Evolutionary conservation across 163 green algal species (phyloP), one percentile per base, ranked within the genome.

Genomic region (Volvox carteri): DNA sequence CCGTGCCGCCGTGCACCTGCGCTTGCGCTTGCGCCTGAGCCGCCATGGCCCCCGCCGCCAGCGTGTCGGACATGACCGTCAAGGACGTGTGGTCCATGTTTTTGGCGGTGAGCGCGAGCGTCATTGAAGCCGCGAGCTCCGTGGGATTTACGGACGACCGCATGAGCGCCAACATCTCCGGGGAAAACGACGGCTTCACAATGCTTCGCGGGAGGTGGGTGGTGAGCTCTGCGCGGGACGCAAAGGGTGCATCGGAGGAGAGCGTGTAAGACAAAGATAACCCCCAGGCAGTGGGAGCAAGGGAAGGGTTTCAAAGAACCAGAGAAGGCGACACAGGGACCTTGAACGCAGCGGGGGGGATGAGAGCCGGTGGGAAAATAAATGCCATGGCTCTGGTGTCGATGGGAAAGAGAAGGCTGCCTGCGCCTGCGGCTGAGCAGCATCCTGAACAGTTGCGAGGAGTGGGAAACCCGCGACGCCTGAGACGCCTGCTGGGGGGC

Each of bases 81-180:
- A 79, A 16, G 14, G 68, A 5, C 4, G 39, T 33, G 37, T 44
- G 68, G 83, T 88, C 83, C 83, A 88, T 88, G 52, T 74, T 83
- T 25, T 37, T 19, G 28, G 83, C 83, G 18, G 68, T 84, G 48
- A 88, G 83, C 37, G 83, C 83, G 4, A 88, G 83, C 28, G 83
- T 83, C 83, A 88, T 88, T 21, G 83, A 81, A n/a, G 83, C 83
- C 11, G 83, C 83, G 68, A 88, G 68, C 83, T 88, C 83, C 48
- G 50, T 65, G 12, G 83, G 83, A 54, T 81, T 83, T 12, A 88
- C 83, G 50, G 83, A 35, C 18, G 83, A 62, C 46, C 70, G 50
- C 50, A 76, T 76, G 9, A 88, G 68, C 35, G 33, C 30, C 37
- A 88, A 50, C 68, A 88, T 73, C 83, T 88, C 83, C 25, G 83